A percentile compares a stretch with the other conserved stretches of the same genome.
Evolutionary conservation across 495 filamentous ascomycete species (phyloP).

Genomic region (Patellaria atrata): DNA sequence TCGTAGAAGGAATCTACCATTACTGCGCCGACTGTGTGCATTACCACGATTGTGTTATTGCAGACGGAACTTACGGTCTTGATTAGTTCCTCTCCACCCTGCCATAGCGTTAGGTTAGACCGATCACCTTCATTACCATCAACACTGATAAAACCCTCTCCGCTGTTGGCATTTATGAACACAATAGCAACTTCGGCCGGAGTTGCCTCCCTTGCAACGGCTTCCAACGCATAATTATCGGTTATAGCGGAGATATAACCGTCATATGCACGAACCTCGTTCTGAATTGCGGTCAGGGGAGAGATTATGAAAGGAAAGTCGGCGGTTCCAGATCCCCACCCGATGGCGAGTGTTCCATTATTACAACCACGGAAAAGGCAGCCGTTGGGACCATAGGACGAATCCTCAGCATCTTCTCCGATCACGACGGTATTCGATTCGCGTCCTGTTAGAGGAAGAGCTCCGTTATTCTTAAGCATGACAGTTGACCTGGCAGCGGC

Average conservation of each 20-base stretch:
- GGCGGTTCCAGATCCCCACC: constrained; percentile 44
- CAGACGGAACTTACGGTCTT: constrained; percentile 17
- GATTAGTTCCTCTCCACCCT: too few relatives aligned
- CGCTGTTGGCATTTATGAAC: too few relatives aligned
- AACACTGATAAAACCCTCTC: too few relatives aligned
- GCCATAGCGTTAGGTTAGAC: too few relatives aligned
- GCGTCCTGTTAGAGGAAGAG: constrained; percentile 39
- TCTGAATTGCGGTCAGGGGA: constrained; percentile 47
- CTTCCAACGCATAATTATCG: constrained; percentile 26
- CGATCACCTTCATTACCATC: too few relatives aligned
- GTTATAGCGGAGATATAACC: too few relatives aligned
- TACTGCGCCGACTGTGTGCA: constrained; percentile 18
- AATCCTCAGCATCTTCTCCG: constrained; percentile 44
- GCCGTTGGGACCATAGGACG: constrained; percentile 26
- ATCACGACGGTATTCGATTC: constrained; percentile 43
- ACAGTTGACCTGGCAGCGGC: constrained; percentile 45
- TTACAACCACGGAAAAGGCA: too few relatives aligned
- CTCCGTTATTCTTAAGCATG: constrained; percentile 46
- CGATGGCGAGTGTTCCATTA: constrained; percentile 42
- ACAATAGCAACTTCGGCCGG: too few relatives aligned
- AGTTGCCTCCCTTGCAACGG: too few relatives aligned
- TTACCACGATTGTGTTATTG: constrained; percentile 23
- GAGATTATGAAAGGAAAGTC: constrained; percentile 37
- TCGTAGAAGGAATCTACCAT: constrained; percentile 20
- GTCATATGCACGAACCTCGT: constrained; percentile 7